These are phyloP conservation scores for Claviceps arundinis DNA, from an alignment of 2,329 filamentous ascomycete genomes.

Conservation along the genomic window DNA sequence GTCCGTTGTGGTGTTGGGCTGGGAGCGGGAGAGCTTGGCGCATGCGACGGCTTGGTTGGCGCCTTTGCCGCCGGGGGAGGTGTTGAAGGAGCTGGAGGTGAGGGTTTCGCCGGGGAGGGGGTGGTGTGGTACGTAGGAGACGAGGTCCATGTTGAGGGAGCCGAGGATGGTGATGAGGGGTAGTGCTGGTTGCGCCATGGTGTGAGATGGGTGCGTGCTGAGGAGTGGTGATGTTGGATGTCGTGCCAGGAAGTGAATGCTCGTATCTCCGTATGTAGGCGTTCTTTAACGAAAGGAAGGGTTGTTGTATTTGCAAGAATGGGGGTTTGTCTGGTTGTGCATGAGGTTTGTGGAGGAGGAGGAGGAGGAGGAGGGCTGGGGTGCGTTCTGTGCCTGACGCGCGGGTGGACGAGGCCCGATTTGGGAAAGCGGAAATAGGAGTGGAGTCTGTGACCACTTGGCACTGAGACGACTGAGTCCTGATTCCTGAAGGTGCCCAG, in stretches of 20 bases:
- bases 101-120: constrained; percentile 80
- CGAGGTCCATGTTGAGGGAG: constrained; percentile 89
- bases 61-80: constrained; percentile 82
- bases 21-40: constrained; percentile 57
- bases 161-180: constrained; percentile 69
- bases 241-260: too few relatives aligned
- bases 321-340: not conserved
- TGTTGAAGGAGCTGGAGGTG: constrained; percentile 62
- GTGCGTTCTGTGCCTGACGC: too few relatives aligned
- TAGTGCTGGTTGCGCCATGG: constrained; percentile 7
- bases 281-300: too few relatives aligned
- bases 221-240: not conserved
- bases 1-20: not conserved
- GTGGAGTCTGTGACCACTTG: not conserved
- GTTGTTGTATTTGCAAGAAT: not conserved
- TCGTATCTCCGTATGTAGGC: too few relatives aligned
- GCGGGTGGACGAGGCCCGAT: not conserved
- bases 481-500: too few relatives aligned
- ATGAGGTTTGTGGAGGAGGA: too few relatives aligned
- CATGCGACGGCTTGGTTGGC: constrained; percentile 91
- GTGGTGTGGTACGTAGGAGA: constrained; percentile 74
- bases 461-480: too few relatives aligned
- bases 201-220: not conserved
- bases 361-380: too few relatives aligned
- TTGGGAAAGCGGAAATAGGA: not conserved